Percentiles rank a stretch among this genome's conserved stretches.
These are phyloP conservation scores for Verticillium albo-atrum DNA, from an alignment of 2,329 filamentous ascomycete genomes.

Conservation along the genomic window DNA sequence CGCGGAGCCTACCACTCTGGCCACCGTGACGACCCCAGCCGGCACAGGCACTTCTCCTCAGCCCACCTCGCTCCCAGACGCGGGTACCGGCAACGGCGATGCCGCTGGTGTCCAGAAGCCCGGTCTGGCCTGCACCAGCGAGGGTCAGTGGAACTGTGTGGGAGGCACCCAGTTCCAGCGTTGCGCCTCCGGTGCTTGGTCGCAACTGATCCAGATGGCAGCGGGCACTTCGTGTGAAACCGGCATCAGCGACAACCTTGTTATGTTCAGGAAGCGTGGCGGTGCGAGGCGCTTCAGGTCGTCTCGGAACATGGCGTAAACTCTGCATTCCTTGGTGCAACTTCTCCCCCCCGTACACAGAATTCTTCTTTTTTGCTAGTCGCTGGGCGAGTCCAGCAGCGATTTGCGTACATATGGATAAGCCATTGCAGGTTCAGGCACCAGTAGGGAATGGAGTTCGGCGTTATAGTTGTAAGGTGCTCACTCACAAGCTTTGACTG, in stretches of 20 bases:
- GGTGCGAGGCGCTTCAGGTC: conserved; percentile 7
- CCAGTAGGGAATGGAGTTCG: not conserved
- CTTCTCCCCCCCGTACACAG: not conserved
- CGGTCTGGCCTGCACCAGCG: conserved; percentile 41
- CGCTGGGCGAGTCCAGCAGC: not conserved
- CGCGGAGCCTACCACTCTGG: conserved; percentile 15
- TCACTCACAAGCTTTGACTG: not conserved
- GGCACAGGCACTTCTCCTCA: conserved; percentile 7
- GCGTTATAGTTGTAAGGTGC: not conserved
- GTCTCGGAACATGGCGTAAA: not conserved
- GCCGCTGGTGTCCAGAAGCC: conserved; percentile 24
- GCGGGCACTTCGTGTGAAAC: conserved; percentile 46
- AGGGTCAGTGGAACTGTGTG: conserved; percentile 58
- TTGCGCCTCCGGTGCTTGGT: conserved; percentile 57
- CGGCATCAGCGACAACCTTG: conserved; percentile 19
- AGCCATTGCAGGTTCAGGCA: not conserved
- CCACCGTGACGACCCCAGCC: conserved; percentile 18
- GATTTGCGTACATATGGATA: not conserved
- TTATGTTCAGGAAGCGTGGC: conserved; percentile 12
- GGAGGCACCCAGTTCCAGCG: conserved; percentile 54
- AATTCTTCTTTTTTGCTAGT: not conserved
- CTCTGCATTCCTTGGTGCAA: not conserved
- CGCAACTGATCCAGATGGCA: conserved; percentile 41
- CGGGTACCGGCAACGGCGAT: conserved; percentile 3
- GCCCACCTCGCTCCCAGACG: conserved; percentile 5